Evolutionary conservation across 768 basidiomycete species (phyloP).

Genomic region (Leccinum variicolor): DNA sequence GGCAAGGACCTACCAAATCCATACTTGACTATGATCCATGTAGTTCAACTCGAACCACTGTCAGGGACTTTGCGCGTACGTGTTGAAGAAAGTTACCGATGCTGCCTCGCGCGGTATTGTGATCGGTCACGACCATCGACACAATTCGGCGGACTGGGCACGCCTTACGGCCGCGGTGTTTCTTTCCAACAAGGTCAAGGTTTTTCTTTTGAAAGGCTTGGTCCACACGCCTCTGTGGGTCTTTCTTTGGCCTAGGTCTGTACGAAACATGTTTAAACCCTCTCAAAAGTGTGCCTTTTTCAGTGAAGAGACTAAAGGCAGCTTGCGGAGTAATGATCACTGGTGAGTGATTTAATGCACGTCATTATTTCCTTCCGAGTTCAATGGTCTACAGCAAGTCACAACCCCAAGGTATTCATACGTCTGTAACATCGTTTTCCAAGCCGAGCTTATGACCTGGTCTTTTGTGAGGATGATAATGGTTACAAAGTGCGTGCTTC

Average conservation of each 20-base stretch:
- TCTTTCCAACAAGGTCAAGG: slow-evolving; percentile 57
- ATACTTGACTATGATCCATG: background rate
- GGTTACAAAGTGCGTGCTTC: slow-evolving; percentile 66
- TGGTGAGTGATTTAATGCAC: slow-evolving; percentile 40
- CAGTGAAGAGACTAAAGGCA: slow-evolving; percentile 60
- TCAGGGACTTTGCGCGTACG: slow-evolving; percentile 77
- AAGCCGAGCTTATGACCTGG: background rate
- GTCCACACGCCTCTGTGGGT: slow-evolving; percentile 80
- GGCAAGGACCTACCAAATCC: slow-evolving; percentile 33
- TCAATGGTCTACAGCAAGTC: slow-evolving; percentile 52
- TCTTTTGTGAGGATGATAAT: slow-evolving; percentile 63
- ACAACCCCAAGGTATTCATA: slow-evolving; percentile 76
- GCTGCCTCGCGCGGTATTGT: slow-evolving; percentile 68
- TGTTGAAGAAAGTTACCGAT: slow-evolving; percentile 47
- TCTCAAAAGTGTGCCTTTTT: slow-evolving; percentile 71
- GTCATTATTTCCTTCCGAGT: background rate
- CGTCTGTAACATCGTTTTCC: background rate
- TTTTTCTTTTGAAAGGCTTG: slow-evolving; percentile 63
- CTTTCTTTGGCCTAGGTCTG: background rate
- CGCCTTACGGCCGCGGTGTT: slow-evolving; percentile 71
- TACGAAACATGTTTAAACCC: background rate
- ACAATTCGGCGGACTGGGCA: slow-evolving; percentile 79
- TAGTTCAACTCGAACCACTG: background rate
- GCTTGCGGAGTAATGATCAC: slow-evolving; percentile 91
- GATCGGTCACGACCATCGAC: slow-evolving; percentile 82